These are phyloP conservation scores for Clonostachys solani DNA, from an alignment of 2,329 filamentous ascomycete species.

Conservation along the genomic window DNA sequence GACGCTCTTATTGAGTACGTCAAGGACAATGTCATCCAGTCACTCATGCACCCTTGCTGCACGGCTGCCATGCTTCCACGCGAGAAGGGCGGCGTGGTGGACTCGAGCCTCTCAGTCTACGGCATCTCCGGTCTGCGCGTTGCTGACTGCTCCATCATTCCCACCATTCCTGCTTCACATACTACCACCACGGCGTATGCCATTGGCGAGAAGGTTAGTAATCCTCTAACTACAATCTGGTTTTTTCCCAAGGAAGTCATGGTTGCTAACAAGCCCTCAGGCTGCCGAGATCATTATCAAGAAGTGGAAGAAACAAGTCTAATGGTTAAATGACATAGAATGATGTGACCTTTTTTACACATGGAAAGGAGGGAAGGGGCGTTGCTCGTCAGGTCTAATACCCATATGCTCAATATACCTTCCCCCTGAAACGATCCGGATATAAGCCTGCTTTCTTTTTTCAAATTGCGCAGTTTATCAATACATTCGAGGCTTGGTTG, in stretches of 20 bases:
- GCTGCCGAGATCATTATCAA: slow-evolving; percentile 10
- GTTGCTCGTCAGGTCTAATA: too few relatives aligned
- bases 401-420: too few relatives aligned
- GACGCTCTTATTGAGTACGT: slow-evolving; percentile 12
- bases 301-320: slow-evolving; percentile 4
- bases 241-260: not conserved
- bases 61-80: slow-evolving; percentile 38
- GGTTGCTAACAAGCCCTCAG: slow-evolving; percentile 5
- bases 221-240: not conserved
- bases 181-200: slow-evolving; percentile 48
- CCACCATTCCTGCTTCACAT: slow-evolving; percentile 24
- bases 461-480: too few relatives aligned
- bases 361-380: too few relatives aligned
- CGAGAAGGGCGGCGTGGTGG: slow-evolving; percentile 26
- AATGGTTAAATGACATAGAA: not conserved
- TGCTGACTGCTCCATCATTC: slow-evolving; percentile 17
- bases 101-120: slow-evolving; percentile 23
- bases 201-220: slow-evolving; percentile 40
- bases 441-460: too few relatives aligned
- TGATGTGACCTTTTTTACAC: not conserved
- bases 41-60: slow-evolving; percentile 34
- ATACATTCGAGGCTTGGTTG: too few relatives aligned
- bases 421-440: too few relatives aligned
- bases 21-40: slow-evolving; percentile 20
- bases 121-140: slow-evolving; percentile 23